Conservation (phyloP, 495 filamentous ascomycete genomes). For the Neurospora africana region DNA sequence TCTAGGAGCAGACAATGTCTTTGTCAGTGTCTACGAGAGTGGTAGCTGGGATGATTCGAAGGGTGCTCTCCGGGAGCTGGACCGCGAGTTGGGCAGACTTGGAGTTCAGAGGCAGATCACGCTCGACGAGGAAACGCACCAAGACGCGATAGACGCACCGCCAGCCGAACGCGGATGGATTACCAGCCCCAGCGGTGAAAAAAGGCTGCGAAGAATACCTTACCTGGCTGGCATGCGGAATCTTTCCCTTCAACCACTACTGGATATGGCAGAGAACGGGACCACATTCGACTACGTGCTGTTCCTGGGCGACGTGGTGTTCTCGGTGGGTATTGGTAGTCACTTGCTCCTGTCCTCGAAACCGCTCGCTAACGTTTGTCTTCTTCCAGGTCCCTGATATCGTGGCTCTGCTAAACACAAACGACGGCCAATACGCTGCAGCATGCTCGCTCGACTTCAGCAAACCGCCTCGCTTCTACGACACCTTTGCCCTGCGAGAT, state of each 20-base stretch:
- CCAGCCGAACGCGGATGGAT: slow-evolving; percentile 47
- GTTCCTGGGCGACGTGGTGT: slow-evolving; percentile 69
- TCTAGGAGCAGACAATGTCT: slow-evolving; percentile 57
- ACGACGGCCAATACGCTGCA: slow-evolving; percentile 62
- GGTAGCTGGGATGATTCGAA: slow-evolving; percentile 66
- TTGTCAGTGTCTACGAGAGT: slow-evolving; percentile 58
- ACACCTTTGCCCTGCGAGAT: slow-evolving; percentile 79
- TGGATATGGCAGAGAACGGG: slow-evolving; percentile 37
- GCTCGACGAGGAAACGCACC: slow-evolving; percentile 44
- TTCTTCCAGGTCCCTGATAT: slow-evolving; percentile 41
- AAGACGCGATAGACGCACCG: slow-evolving; percentile 42
- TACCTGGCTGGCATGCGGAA: slow-evolving; percentile 59
- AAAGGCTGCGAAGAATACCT: slow-evolving; percentile 52
- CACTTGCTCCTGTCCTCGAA: neutral
- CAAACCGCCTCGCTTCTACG: slow-evolving; percentile 60
- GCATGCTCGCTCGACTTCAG: slow-evolving; percentile 74
- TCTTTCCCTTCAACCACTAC: slow-evolving; percentile 37
- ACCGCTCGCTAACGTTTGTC: neutral
- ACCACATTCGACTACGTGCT: slow-evolving; percentile 56
- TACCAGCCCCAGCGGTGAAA: slow-evolving; percentile 35
- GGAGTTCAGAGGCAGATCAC: slow-evolving; percentile 45
- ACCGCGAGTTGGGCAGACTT: slow-evolving; percentile 39
- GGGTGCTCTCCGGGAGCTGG: slow-evolving; percentile 49
- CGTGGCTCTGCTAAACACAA: slow-evolving; percentile 58
- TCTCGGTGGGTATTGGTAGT: slow-evolving; percentile 39